Conservation (phyloP, 192 early-diverging fungal genomes). For the Jimgerdemannia flammicorona region DNA sequence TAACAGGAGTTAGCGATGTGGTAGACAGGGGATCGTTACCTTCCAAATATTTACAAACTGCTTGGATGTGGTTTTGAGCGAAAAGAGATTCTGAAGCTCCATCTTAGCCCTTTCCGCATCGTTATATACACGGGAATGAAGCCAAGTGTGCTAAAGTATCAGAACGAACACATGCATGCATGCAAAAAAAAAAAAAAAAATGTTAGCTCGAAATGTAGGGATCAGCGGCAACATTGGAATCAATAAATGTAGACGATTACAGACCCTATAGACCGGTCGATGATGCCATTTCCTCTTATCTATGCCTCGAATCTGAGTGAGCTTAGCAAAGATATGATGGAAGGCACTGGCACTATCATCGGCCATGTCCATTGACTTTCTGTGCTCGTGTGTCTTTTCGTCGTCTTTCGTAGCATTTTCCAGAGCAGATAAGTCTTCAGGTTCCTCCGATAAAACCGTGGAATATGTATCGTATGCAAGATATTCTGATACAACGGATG, state of each 20-base stretch:
- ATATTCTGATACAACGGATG: conserved; percentile 11
- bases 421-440: neutral
- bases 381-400: neutral
- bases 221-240: neutral
- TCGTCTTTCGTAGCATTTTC: neutral
- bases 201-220: too few species aligned
- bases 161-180: neutral
- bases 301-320: conserved; percentile 23
- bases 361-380: neutral
- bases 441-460: conserved; percentile 8
- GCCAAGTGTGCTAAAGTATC: conserved; percentile 55
- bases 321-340: neutral
- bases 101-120: conserved; percentile 55
- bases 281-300: conserved; percentile 75
- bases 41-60: conserved; percentile 69
- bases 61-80: conserved; percentile 52
- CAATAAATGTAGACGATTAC: neutral
- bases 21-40: neutral
- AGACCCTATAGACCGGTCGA: conserved; percentile 61
- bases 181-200: too few species aligned
- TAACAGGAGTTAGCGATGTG: neutral
- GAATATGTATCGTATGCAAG: conserved; percentile 9
- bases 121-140: conserved; percentile 51
- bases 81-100: conserved; percentile 56
- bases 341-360: neutral